These are phyloP conservation scores for Plasmopara muralis DNA, from an alignment of 352 stramenopile genomes.

Conservation along the genomic window DNA sequence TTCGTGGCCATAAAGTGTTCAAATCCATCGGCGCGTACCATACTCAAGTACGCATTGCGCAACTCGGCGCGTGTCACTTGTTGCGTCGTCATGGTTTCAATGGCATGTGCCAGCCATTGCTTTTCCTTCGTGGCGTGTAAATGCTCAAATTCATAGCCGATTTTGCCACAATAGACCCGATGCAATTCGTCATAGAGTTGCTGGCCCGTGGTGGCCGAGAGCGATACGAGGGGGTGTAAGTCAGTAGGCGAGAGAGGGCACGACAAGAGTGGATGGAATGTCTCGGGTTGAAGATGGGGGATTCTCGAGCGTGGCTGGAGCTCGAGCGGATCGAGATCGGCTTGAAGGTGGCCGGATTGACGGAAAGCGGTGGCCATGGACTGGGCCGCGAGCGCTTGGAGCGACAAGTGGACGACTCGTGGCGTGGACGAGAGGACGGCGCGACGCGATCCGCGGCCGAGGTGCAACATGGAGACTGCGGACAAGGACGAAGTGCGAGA, in stretches of 20 bases:
- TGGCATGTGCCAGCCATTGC: conserved; percentile 51
- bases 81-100: conserved; percentile 33
- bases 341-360: conserved; percentile 68
- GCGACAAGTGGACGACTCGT: conserved; percentile 17
- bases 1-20: conserved; percentile 84
- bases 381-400: conserved; percentile 55
- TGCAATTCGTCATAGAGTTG: conserved; percentile 56
- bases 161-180: conserved; percentile 66
- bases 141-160: conserved; percentile 79
- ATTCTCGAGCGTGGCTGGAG: conserved; percentile 29
- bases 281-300: conserved; percentile 26
- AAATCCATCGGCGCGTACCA: conserved; percentile 77
- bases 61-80: conserved; percentile 59
- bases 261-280: conserved; percentile 53
- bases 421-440: conserved; percentile 24
- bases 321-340: conserved; percentile 63
- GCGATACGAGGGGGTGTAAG: conserved; percentile 18
- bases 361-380: conserved; percentile 70
- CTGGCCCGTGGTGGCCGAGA: conserved; percentile 27
- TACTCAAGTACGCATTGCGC: conserved; percentile 71
- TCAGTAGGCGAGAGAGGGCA: conserved; percentile 16
- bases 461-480: conserved; percentile 39
- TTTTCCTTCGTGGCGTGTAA: conserved; percentile 54
- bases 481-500: neutral
- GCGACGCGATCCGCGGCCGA: conserved; percentile 24